These are phyloP conservation scores for Wickerhamiella qilinensis DNA, from an alignment of 805 yeast genomes.

Conservation along the genomic window DNA sequence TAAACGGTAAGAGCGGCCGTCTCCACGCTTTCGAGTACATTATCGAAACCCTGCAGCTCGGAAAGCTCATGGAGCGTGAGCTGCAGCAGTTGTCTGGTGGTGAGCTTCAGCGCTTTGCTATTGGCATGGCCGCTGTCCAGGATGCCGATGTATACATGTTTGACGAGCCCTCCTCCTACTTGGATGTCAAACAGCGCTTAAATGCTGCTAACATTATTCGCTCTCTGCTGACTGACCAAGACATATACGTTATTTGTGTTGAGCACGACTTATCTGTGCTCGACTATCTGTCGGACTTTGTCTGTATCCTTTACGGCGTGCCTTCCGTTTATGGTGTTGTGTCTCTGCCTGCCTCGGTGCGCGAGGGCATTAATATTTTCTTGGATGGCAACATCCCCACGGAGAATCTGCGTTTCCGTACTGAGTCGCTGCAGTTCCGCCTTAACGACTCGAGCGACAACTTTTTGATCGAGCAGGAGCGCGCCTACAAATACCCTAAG, in stretches of 20 bases:
- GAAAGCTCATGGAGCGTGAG: slow-evolving; percentile 68
- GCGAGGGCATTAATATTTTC: slow-evolving; percentile 98
- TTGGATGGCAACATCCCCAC: slow-evolving; percentile 96
- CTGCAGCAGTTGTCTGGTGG: slow-evolving; percentile 90
- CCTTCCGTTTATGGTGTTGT: slow-evolving; percentile 99
- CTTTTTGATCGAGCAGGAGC: slow-evolving; percentile 57
- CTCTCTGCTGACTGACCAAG: slow-evolving; percentile 49
- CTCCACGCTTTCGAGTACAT: slow-evolving; percentile 48
- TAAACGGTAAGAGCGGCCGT: slow-evolving; percentile 65
- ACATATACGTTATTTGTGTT: slow-evolving; percentile 79
- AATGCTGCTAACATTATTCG: slow-evolving; percentile 93
- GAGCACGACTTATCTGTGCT: slow-evolving; percentile 97
- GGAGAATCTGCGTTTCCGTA: slow-evolving; percentile 92
- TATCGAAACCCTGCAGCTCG: slow-evolving; percentile 56
- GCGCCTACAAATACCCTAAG: slow-evolving; percentile 60
- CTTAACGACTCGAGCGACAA: slow-evolving; percentile 78
- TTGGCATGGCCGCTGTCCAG: slow-evolving; percentile 94
- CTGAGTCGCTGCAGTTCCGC: slow-evolving; percentile 88
- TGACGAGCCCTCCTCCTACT: slow-evolving; percentile 96
- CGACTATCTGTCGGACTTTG: slow-evolving; percentile 92
- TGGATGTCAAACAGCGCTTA: slow-evolving; percentile 97
- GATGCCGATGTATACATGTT: slow-evolving; percentile 94
- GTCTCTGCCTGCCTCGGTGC: slow-evolving; percentile 86
- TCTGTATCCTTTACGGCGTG: slow-evolving; percentile 93
- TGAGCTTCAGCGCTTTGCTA: slow-evolving; percentile 94